Percentiles rank a stretch among this genome's conserved stretches.
These are phyloP conservation scores for Colletotrichum orchidophilum DNA, from an alignment of 2,329 filamentous ascomycete species.

Conservation along the genomic window DNA sequence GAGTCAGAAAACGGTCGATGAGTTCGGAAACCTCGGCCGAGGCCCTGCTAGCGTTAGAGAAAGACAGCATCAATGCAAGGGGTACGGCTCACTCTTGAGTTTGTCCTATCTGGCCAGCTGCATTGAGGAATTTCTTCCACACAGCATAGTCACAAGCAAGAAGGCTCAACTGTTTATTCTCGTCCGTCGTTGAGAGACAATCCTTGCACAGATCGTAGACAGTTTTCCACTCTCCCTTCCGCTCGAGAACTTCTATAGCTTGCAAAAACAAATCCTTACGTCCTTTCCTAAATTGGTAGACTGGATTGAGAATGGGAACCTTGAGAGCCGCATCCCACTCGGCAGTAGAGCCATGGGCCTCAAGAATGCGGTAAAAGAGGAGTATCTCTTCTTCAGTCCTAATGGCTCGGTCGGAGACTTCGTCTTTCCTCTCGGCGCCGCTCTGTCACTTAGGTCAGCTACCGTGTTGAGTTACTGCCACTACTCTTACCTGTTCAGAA, in stretches of 20 bases:
- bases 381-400: conserved; percentile 60
- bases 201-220: conserved; percentile 55
- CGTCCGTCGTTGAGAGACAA: conserved; percentile 51
- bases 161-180: conserved; percentile 48
- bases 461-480: neutral
- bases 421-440: neutral
- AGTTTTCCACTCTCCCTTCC: conserved; percentile 50
- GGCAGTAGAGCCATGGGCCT: conserved; percentile 51
- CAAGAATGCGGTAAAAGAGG: conserved; percentile 58
- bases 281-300: conserved; percentile 54
- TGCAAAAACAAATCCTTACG: conserved; percentile 58
- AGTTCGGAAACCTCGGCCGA: conserved; percentile 23
- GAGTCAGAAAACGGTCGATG: conserved; percentile 23
- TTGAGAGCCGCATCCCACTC: conserved; percentile 52
- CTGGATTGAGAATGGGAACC: conserved; percentile 52
- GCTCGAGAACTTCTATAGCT: conserved; percentile 48
- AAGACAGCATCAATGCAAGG: neutral
- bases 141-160: conserved; percentile 56
- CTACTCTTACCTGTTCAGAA: conserved; percentile 51
- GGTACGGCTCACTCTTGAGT: conserved; percentile 43
- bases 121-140: conserved; percentile 51
- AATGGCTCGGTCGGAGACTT: conserved; percentile 43
- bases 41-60: neutral
- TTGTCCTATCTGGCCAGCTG: conserved; percentile 46
- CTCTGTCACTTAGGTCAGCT: neutral